Evolutionary conservation across 176 grass and related monocot genomes (phyloP).

Genomic region (Panicum miliaceum): DNA sequence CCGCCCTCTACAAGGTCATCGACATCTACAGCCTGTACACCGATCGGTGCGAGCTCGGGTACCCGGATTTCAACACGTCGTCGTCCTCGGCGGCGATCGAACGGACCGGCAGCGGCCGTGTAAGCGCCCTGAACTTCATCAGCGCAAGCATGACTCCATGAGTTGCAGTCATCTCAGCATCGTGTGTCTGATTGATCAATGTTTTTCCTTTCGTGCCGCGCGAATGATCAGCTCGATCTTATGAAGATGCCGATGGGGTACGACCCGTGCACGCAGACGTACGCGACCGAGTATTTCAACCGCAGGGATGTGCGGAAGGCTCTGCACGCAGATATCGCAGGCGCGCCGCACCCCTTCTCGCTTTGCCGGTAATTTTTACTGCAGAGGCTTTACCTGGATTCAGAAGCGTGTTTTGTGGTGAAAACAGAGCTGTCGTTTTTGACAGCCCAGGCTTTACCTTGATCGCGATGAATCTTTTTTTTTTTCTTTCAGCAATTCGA

Average conservation of each 20-base stretch:
- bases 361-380: slow-evolving; percentile 41
- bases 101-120: slow-evolving; percentile 14
- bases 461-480: neutral
- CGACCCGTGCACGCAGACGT: slow-evolving; percentile 48
- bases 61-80: slow-evolving; percentile 42
- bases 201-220: neutral
- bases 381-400: neutral
- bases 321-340: slow-evolving; percentile 42
- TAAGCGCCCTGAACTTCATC: slow-evolving; percentile 36
- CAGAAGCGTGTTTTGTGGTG: neutral
- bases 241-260: slow-evolving; percentile 45
- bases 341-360: neutral
- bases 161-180: neutral
- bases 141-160: neutral
- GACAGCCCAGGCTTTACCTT: no score
- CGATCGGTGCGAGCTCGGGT: slow-evolving; percentile 38
- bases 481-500: slow-evolving; percentile 23
- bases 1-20: slow-evolving; percentile 44
- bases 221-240: slow-evolving; percentile 15
- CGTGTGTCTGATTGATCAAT: neutral
- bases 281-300: slow-evolving; percentile 52
- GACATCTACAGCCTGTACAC: slow-evolving; percentile 70
- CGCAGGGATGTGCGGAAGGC: slow-evolving; percentile 54
- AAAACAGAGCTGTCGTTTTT: neutral
- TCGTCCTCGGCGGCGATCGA: neutral